Percentiles rank a stretch among this genome's conserved stretches.
Evolutionary conservation across 164 flowering plant species (phyloP).

Genomic region (Piper betle): DNA sequence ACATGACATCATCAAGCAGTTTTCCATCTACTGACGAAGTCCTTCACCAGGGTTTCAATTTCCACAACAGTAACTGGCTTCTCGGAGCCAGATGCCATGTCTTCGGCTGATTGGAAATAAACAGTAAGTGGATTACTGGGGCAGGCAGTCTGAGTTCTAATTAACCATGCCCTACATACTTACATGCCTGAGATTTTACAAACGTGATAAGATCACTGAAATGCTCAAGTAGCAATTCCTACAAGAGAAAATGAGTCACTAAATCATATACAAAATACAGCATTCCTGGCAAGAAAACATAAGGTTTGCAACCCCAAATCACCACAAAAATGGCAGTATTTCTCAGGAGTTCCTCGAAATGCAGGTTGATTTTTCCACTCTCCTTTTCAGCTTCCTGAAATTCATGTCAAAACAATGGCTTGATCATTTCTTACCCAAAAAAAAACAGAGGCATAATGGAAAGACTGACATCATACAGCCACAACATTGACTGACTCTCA

Average conservation of each 20-base stretch:
- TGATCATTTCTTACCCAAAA: too few species aligned
- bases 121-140: constrained; percentile 3
- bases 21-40: constrained; percentile 90
- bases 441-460: background rate
- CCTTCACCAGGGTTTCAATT: constrained; percentile 90
- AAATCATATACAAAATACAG: background rate
- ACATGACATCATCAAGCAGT: constrained; percentile 91
- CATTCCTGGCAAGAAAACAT: background rate
- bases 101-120: constrained; percentile 53
- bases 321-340: constrained; percentile 76
- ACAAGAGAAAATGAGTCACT: constrained; percentile 14
- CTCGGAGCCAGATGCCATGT: constrained; percentile 45
- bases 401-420: background rate
- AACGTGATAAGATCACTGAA: constrained; percentile 79
- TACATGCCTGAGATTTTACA: constrained; percentile 83
- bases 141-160: background rate
- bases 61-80: constrained; percentile 54
- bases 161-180: constrained; percentile 13
- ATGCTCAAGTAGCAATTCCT: constrained; percentile 86
- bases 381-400: constrained; percentile 87
- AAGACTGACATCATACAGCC: background rate
- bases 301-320: background rate
- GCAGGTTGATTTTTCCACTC: constrained; percentile 80
- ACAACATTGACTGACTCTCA: constrained; percentile 45
- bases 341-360: constrained; percentile 87